Evolutionary conservation across 192 early-diverging fungal species (phyloP).

Genomic region (Gonapodya prolifera): DNA sequence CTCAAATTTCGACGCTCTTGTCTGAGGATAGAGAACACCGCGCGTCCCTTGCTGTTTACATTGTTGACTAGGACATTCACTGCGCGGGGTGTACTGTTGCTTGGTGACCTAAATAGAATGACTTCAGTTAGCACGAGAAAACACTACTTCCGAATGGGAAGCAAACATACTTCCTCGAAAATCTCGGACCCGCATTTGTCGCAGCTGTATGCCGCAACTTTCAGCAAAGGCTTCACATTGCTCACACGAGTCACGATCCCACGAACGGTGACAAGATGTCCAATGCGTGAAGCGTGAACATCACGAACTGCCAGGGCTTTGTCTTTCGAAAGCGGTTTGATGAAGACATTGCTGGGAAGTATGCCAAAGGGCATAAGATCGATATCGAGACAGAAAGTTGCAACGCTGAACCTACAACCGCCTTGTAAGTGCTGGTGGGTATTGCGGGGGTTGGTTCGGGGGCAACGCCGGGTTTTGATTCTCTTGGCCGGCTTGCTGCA

Average conservation of each 20-base stretch:
- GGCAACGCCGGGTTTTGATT: constrained; percentile 19
- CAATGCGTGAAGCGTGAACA: constrained; percentile 64
- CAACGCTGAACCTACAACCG: constrained; percentile 54
- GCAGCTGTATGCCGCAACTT: constrained; percentile 81
- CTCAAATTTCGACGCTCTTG: constrained; percentile 79
- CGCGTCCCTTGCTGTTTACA: constrained; percentile 69
- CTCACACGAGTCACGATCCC: constrained; percentile 90
- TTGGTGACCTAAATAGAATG: constrained; percentile 20
- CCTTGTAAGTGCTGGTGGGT: constrained; percentile 73
- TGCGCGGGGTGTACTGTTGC: constrained; percentile 52
- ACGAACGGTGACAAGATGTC: constrained; percentile 72
- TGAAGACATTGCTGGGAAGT: constrained; percentile 50
- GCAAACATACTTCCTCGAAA: constrained; percentile 72
- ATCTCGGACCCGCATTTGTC: constrained; percentile 90
- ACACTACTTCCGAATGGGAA: not conserved
- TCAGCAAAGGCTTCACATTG: constrained; percentile 83
- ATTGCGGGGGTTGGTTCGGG: constrained; percentile 14
- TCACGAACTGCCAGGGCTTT: constrained; percentile 72
- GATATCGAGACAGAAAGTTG: not conserved
- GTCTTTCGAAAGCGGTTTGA: constrained; percentile 55
- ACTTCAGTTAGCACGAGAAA: not conserved
- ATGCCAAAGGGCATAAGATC: not conserved
- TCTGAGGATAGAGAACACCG: constrained; percentile 81
- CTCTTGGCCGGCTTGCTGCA: constrained; percentile 24
- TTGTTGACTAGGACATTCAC: constrained; percentile 62